phyloP scores from a whole-genome alignment of 129 eudicot genomes.

The Pittosporum tobira region DNA sequence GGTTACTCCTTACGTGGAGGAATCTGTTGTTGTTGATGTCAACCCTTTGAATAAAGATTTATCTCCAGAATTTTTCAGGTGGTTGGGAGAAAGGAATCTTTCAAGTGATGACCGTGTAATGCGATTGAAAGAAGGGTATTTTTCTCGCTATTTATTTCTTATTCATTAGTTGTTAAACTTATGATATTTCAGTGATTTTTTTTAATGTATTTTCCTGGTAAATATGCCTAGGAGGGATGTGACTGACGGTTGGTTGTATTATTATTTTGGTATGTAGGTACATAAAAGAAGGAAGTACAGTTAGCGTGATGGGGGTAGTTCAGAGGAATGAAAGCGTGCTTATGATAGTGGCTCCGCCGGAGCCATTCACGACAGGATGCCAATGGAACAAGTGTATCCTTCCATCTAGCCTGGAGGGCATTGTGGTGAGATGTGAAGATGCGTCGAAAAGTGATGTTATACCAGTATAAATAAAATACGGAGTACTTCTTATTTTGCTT shows the following conservation, averaged over 20 bases:
- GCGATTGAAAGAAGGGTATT: slow-evolving; percentile 69
- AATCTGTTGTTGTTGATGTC: slow-evolving; percentile 46
- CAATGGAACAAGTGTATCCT: slow-evolving; percentile 6
- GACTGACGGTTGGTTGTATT: no score
- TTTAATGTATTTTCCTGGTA: no score
- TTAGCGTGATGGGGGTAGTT: slow-evolving; percentile 10
- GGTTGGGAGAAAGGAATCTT: slow-evolving; percentile 53
- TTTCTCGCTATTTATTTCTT: no score
- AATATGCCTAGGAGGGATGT: no score
- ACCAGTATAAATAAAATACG: no score
- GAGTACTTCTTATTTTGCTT: no score
- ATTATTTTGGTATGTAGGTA: no score
- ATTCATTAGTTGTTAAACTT: no score
- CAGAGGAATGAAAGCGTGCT: slow-evolving; percentile 7
- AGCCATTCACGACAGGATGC: slow-evolving; percentile 9
- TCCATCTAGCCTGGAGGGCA: slow-evolving; percentile 9
- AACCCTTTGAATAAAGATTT: slow-evolving; percentile 40
- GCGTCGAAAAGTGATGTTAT: slow-evolving; percentile 4
- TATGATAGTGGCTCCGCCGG: slow-evolving; percentile 6
- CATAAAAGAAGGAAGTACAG: slow-evolving; percentile 10
- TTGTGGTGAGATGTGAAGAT: slow-evolving; percentile 6
- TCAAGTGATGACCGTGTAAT: slow-evolving; percentile 60
- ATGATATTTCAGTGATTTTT: no score
- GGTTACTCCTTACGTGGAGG: slow-evolving; percentile 61
- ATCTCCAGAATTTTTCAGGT: slow-evolving; percentile 53